Percentiles rank a stretch among this genome's conserved stretches.
Conservation (phyloP, 2,329 filamentous ascomycete genomes). For the Cadophora luteo-olivacea region DNA sequence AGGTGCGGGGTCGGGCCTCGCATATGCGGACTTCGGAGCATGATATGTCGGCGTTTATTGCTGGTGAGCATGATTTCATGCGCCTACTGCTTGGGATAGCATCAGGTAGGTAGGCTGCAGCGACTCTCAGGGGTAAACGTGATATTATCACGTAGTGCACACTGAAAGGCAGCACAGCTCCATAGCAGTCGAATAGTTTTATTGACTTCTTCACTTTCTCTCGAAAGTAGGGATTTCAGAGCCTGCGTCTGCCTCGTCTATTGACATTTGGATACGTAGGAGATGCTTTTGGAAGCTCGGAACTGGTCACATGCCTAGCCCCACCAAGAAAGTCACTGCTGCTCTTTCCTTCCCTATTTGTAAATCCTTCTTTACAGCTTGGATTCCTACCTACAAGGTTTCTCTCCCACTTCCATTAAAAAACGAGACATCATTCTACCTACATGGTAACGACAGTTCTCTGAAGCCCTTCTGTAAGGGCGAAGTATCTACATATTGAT, state of each 20-base stretch:
- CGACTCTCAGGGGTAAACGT: constrained; percentile 11
- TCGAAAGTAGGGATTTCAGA: background rate
- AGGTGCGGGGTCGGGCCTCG: constrained; percentile 6
- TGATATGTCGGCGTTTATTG: constrained; percentile 27
- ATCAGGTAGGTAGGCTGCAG: constrained; percentile 15
- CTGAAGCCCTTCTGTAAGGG: background rate
- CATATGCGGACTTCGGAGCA: constrained; percentile 20
- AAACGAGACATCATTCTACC: background rate
- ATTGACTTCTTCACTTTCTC: background rate
- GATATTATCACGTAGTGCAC: constrained; percentile 22
- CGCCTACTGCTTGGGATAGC: constrained; percentile 27
- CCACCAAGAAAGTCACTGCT: background rate
- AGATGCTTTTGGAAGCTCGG: background rate
- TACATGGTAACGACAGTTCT: background rate
- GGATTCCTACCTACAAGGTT: background rate
- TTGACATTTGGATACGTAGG: background rate
- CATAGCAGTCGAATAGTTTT: constrained; percentile 10
- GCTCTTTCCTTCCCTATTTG: background rate
- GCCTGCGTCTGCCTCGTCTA: background rate
- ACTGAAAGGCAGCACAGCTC: constrained; percentile 17
- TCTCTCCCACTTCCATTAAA: background rate
- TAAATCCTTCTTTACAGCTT: background rate
- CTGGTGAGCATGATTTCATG: constrained; percentile 24
- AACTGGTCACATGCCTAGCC: background rate
- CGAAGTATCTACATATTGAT: background rate